Percentiles rank a stretch among this genome's conserved stretches.
phyloP scores from a whole-genome alignment of 306 rosid species.

The Cucurbita pepo region DNA sequence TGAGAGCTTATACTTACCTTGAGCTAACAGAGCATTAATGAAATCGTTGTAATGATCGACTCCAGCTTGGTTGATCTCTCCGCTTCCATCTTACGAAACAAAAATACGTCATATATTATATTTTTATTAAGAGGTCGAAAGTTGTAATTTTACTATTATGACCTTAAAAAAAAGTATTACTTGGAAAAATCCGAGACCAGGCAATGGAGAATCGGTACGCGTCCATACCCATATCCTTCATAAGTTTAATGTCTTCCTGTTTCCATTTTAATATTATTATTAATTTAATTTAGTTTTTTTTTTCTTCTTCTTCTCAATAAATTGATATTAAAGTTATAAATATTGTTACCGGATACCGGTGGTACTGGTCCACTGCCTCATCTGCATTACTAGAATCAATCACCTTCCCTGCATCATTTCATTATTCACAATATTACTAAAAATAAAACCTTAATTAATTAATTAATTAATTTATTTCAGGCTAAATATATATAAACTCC shows the following conservation, averaged over 20 bases:
- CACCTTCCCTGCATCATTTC: slow-evolving; percentile 36
- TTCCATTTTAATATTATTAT: background rate
- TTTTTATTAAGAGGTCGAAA: background rate
- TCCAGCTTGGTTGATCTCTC: slow-evolving; percentile 63
- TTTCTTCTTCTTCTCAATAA: background rate
- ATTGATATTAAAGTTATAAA: background rate
- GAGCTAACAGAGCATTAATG: slow-evolving; percentile 58
- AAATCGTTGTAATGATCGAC: slow-evolving; percentile 70
- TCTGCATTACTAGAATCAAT: slow-evolving; percentile 66
- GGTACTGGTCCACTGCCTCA: slow-evolving; percentile 74
- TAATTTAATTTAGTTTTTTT: background rate
- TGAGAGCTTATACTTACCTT: no score
- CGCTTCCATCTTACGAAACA: slow-evolving; percentile 43
- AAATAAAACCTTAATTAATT: no score
- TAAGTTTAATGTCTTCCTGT: slow-evolving; percentile 68
- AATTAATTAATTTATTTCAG: no score
- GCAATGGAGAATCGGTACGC: slow-evolving; percentile 88
- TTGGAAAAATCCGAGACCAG: slow-evolving; percentile 77
- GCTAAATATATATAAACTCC: no score
- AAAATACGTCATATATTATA: background rate
- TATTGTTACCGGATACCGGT: slow-evolving; percentile 40
- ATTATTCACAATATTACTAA: background rate
- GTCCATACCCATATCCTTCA: slow-evolving; percentile 85
- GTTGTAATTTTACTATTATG: no score
- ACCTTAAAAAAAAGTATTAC: slow-evolving; percentile 24